Evolutionary conservation across 2,329 filamentous ascomycete species (phyloP).

Genomic region (Penicillium sp.): DNA sequence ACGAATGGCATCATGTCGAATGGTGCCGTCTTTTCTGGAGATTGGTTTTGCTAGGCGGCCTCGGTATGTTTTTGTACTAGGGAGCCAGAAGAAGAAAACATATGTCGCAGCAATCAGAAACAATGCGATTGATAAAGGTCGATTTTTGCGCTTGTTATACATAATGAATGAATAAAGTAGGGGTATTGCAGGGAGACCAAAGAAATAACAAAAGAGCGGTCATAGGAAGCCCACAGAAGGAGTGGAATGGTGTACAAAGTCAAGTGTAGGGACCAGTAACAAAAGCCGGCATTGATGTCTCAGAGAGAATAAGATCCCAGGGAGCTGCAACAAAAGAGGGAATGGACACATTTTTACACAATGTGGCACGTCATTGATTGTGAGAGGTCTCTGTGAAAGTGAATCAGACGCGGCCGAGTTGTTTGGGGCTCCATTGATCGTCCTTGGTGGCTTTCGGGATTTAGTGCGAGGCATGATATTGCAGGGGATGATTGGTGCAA

Average conservation of each 20-base stretch:
- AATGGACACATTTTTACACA: conserved; percentile 2
- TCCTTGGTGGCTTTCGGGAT: conserved; percentile 3
- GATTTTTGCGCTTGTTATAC: conserved; percentile 23
- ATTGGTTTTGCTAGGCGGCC: conserved; percentile 6
- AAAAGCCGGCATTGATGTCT: background rate
- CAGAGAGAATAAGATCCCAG: background rate
- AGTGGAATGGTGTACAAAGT: background rate
- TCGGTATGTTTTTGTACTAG: conserved; percentile 2
- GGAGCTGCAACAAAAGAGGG: background rate
- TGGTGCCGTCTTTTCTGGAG: conserved; percentile 6
- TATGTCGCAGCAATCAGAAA: conserved; percentile 21
- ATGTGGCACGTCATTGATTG: conserved; percentile 7
- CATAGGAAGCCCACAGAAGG: background rate
- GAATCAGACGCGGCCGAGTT: conserved; percentile 6
- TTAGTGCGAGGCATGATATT: background rate
- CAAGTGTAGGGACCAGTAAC: background rate
- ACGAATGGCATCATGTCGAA: conserved; percentile 44
- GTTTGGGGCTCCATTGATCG: conserved; percentile 17
- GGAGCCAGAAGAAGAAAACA: conserved; percentile 22
- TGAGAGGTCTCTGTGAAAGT: conserved; percentile 1
- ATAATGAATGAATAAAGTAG: conserved; percentile 19
- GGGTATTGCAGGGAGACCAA: background rate
- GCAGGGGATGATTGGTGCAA: conserved; percentile 2
- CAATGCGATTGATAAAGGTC: conserved; percentile 18
- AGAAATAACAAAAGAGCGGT: background rate